Conservation (phyloP, 257 asterid genomes). For the Lantana camara region DNA sequence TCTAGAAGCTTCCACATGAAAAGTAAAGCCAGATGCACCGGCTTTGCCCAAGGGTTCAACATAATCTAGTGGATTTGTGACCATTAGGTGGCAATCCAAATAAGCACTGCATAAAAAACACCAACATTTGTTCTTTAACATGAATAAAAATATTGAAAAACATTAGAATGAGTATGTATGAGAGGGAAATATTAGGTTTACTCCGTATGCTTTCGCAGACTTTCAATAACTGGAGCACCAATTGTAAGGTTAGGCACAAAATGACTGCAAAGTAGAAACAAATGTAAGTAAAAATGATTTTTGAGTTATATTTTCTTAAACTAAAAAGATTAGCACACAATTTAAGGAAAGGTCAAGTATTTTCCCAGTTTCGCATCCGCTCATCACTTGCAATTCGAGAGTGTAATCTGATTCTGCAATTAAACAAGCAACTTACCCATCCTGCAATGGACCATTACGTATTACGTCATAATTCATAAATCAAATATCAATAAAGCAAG, state of each 20-base stretch:
- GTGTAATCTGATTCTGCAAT: conserved; percentile 5
- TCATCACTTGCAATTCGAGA: conserved; percentile 16
- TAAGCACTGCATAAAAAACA: conserved; percentile 58
- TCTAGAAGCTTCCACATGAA: conserved; percentile 82
- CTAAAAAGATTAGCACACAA: not conserved
- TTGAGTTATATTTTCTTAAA: not conserved
- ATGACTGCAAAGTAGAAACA: conserved; percentile 55
- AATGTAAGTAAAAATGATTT: conserved; percentile 4
- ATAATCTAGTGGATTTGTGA: conserved; percentile 88
- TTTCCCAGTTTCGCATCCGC: conserved; percentile 26
- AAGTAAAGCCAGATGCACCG: conserved; percentile 95
- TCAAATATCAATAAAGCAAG: not conserved
- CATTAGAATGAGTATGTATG: conserved; percentile 9
- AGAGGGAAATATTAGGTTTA: conserved; percentile 28
- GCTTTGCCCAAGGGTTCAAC: conserved; percentile 83
- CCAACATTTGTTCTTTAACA: not conserved
- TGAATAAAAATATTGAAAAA: conserved; percentile 3
- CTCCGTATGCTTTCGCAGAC: conserved; percentile 89
- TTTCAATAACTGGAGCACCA: conserved; percentile 90
- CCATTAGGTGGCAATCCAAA: conserved; percentile 96
- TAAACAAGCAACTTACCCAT: conserved; percentile 75
- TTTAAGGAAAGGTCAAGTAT: conserved; percentile 4
- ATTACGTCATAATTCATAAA: not conserved
- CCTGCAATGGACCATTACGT: conserved; percentile 58
- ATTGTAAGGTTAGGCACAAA: conserved; percentile 90